These are phyloP conservation scores for Dillenia suffruticosa DNA, from an alignment of 164 flowering plant genomes.

Conservation along the genomic window DNA sequence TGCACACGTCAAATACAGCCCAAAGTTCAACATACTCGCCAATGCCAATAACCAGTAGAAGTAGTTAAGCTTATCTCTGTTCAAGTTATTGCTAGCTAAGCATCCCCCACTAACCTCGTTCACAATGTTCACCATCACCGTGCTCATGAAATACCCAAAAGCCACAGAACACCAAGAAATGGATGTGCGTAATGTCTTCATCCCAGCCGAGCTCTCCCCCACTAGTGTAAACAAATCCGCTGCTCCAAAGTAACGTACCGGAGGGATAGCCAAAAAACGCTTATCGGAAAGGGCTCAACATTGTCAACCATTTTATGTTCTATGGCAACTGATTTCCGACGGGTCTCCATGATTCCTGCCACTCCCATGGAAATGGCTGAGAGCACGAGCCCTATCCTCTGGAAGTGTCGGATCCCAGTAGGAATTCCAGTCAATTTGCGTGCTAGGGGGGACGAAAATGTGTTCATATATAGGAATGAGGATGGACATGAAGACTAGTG, in stretches of 20 bases:
- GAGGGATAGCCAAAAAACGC: slow-evolving; percentile 59
- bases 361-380: slow-evolving; percentile 62
- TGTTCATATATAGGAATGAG: slow-evolving; percentile 62
- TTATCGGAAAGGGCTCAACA: slow-evolving; percentile 43
- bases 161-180: slow-evolving; percentile 62
- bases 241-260: slow-evolving; percentile 59
- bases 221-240: slow-evolving; percentile 70
- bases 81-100: slow-evolving; percentile 56
- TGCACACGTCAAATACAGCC: slow-evolving; percentile 49
- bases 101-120: slow-evolving; percentile 69
- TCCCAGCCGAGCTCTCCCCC: slow-evolving; percentile 67
- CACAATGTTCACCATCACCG: slow-evolving; percentile 60
- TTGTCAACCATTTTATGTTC: slow-evolving; percentile 52
- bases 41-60: slow-evolving; percentile 66
- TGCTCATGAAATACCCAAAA: slow-evolving; percentile 59
- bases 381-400: slow-evolving; percentile 59
- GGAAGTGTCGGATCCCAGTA: slow-evolving; percentile 59
- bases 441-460: slow-evolving; percentile 46
- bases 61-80: slow-evolving; percentile 55
- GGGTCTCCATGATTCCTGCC: slow-evolving; percentile 47
- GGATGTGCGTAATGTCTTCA: slow-evolving; percentile 60
- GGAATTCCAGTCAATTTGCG: slow-evolving; percentile 56
- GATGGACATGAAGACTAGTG: slow-evolving; percentile 44
- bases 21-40: slow-evolving; percentile 52
- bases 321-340: slow-evolving; percentile 42